Evolutionary conservation across 179 eudicot species (phyloP).

Genomic region (Silene coronaria): DNA sequence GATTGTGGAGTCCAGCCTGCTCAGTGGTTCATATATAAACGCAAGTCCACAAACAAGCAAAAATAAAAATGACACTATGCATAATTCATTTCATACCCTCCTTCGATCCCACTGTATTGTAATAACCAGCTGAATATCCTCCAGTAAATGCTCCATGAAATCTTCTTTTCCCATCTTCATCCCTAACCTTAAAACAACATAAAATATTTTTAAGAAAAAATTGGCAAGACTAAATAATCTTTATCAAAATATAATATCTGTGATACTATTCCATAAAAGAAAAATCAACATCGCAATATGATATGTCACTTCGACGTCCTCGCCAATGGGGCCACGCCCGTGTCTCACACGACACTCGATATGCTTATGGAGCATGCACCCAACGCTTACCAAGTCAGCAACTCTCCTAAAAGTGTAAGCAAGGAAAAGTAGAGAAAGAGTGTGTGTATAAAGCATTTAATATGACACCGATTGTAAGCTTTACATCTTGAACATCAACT

Average conservation of each 20-base stretch:
- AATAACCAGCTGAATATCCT: conserved; percentile 91
- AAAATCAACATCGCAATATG: background rate
- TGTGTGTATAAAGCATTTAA: too few relatives aligned
- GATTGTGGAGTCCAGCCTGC: conserved; percentile 92
- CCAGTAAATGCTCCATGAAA: conserved; percentile 98
- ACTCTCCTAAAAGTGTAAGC: background rate
- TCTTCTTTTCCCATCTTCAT: conserved; percentile 96
- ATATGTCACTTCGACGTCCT: background rate
- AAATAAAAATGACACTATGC: background rate
- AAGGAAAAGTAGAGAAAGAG: too few relatives aligned
- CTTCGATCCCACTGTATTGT: conserved; percentile 91
- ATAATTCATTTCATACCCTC: conserved; percentile 50
- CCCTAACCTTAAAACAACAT: conserved; percentile 58
- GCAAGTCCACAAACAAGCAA: conserved; percentile 6
- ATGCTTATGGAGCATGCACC: background rate
- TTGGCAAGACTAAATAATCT: background rate
- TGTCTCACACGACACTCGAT: background rate
- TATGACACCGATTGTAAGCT: too few relatives aligned
- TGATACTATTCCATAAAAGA: background rate
- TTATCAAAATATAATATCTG: background rate
- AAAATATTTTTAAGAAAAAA: conserved; percentile 1
- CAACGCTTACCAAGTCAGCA: background rate
- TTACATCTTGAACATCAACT: too few relatives aligned
- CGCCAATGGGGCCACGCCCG: background rate
- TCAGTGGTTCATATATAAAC: conserved; percentile 6